These are phyloP conservation scores for Colletotrichum incanum DNA, from an alignment of 2,329 filamentous ascomycete species.

Conservation along the genomic window DNA sequence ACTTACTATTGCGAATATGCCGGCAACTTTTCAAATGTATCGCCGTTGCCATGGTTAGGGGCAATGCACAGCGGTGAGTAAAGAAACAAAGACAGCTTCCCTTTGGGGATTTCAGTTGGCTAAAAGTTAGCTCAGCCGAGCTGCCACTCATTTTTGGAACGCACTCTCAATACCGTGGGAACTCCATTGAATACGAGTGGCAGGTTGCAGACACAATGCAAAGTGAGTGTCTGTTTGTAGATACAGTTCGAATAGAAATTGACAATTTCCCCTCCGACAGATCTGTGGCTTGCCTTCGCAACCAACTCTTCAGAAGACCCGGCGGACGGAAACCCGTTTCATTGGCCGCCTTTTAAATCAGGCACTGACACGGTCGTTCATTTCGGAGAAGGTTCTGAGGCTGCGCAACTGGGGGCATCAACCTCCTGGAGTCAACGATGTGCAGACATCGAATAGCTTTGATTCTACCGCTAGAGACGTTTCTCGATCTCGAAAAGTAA, in stretches of 20 bases:
- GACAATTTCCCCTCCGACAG: not conserved
- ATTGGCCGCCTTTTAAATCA: not conserved
- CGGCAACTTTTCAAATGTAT: slow-evolving; percentile 58
- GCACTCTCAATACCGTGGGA: slow-evolving; percentile 49
- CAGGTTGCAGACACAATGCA: slow-evolving; percentile 48
- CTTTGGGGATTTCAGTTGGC: not conserved
- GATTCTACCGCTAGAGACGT: too few species aligned
- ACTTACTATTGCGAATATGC: slow-evolving; percentile 60
- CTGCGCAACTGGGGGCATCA: not conserved
- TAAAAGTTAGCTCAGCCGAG: slow-evolving; percentile 44
- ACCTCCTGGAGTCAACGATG: not conserved
- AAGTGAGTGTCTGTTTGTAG: slow-evolving; percentile 41
- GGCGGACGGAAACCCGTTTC: not conserved
- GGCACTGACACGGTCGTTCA: not conserved
- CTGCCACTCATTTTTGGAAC: slow-evolving; percentile 52
- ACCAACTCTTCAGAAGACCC: not conserved
- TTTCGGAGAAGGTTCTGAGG: not conserved
- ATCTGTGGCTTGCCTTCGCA: not conserved
- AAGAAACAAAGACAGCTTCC: too few species aligned
- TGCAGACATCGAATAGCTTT: not conserved
- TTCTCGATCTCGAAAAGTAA: too few species aligned
- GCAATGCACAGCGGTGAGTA: slow-evolving; percentile 50
- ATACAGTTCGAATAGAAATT: not conserved
- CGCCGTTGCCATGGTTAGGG: slow-evolving; percentile 56
- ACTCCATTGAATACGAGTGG: slow-evolving; percentile 51